These are phyloP conservation scores for Puccinia horiana DNA, from an alignment of 1,284 basidiomycete species.

Conservation along the genomic window DNA sequence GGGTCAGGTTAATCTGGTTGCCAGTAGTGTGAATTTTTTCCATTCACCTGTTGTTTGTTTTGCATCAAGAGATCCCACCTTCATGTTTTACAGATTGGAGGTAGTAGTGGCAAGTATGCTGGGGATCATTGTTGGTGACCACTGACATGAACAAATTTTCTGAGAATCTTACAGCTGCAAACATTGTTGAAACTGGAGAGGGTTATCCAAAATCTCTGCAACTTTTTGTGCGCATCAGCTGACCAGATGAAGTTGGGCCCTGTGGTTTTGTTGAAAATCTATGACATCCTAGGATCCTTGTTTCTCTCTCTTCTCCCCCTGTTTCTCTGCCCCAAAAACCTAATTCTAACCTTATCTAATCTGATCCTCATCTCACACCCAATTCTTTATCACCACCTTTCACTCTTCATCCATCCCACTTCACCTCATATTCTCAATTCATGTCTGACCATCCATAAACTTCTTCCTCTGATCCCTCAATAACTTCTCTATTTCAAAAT, in stretches of 20 bases:
- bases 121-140: slow-evolving; percentile 25
- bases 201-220: not conserved
- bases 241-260: slow-evolving; percentile 8
- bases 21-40: not conserved
- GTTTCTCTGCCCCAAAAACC: too few relatives aligned
- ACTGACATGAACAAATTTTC: slow-evolving; percentile 1
- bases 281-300: too few relatives aligned
- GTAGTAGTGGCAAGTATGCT: not conserved
- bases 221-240: slow-evolving; percentile 2
- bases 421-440: too few relatives aligned
- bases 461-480: too few relatives aligned
- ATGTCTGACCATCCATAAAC: too few relatives aligned
- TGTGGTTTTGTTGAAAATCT: not conserved
- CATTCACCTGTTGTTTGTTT: not conserved
- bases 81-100: not conserved
- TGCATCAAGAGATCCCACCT: not conserved
- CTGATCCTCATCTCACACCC: too few relatives aligned
- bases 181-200: slow-evolving; percentile 1
- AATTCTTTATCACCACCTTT: too few relatives aligned
- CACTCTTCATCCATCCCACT: too few relatives aligned
- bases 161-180: not conserved
- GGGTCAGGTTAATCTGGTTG: not conserved
- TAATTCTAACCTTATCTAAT: too few relatives aligned
- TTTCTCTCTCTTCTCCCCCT: too few relatives aligned
- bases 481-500: too few relatives aligned